Evolutionary conservation across 2,329 filamentous ascomycete species (phyloP).

Genomic region (Fusarium armeniacum): DNA sequence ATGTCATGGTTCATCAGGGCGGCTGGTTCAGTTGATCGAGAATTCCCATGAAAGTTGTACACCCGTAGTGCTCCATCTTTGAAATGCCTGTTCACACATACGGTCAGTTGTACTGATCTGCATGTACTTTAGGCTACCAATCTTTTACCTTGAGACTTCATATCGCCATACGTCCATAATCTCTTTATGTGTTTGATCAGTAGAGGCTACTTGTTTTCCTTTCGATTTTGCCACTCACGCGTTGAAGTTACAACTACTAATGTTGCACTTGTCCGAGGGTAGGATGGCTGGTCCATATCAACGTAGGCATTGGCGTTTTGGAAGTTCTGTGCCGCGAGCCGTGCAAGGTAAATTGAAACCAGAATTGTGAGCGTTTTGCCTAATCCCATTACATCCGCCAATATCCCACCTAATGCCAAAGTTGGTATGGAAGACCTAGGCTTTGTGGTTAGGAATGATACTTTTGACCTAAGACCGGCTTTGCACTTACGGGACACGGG

Average conservation of each 20-base stretch:
- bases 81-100: background rate
- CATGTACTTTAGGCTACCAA: accelerated
- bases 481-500: background rate
- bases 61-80: background rate
- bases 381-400: background rate
- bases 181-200: background rate
- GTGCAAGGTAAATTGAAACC: background rate
- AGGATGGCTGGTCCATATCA: background rate
- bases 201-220: accelerated
- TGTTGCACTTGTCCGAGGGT: background rate
- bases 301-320: background rate
- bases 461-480: accelerated
- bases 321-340: background rate
- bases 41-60: background rate
- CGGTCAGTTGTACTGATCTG: background rate
- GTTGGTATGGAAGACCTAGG: background rate
- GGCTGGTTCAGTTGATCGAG: background rate
- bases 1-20: background rate
- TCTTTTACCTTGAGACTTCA: background rate
- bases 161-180: background rate
- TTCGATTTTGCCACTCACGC: background rate
- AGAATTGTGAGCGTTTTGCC: background rate
- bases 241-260: background rate
- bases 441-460: background rate
- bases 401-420: background rate